phyloP scores from a whole-genome alignment of 202 grass and related monocot species.

The Dendrocalamus latiflorus region DNA sequence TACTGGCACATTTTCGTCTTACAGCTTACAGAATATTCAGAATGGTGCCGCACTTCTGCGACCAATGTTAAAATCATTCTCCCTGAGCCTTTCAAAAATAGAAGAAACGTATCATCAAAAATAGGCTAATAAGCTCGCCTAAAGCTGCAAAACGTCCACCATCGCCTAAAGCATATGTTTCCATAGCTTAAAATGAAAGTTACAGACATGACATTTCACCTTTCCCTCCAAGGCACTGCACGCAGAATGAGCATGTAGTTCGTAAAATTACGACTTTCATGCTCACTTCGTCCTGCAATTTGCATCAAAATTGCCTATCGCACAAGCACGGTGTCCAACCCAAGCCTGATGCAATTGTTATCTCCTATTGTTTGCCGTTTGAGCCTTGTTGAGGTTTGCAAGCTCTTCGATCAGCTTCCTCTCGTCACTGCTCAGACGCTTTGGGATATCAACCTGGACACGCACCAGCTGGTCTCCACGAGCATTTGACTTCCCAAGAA shows the following conservation, averaged over 20 bases:
- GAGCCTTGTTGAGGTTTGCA: slow-evolving; percentile 61
- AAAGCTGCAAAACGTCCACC: slow-evolving; percentile 22
- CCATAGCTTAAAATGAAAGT: slow-evolving; percentile 19
- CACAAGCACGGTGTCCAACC: slow-evolving; percentile 20
- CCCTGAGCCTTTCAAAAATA: slow-evolving; percentile 30
- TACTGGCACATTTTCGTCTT: slow-evolving; percentile 9
- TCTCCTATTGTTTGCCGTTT: slow-evolving; percentile 55
- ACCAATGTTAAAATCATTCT: background rate
- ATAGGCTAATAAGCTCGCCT: slow-evolving; percentile 32
- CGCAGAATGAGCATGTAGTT: background rate
- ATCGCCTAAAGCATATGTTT: background rate
- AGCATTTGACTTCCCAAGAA: slow-evolving; percentile 77
- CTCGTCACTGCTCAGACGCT: slow-evolving; percentile 75
- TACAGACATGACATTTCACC: slow-evolving; percentile 15
- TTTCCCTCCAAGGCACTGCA: background rate
- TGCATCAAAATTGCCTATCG: slow-evolving; percentile 43
- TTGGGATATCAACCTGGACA: slow-evolving; percentile 97
- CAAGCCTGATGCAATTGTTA: slow-evolving; percentile 23
- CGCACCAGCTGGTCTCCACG: slow-evolving; percentile 86
- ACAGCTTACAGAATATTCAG: slow-evolving; percentile 11
- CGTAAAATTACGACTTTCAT: slow-evolving; percentile 1
- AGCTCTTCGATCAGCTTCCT: slow-evolving; percentile 93
- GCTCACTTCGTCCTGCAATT: slow-evolving; percentile 26
- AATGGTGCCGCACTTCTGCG: slow-evolving; percentile 1
- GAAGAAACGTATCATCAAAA: slow-evolving; percentile 12